Evolutionary conservation across 305 asterid genomes (phyloP), one percentile per base, ranked within the genome.

Genomic region (Fraxinus albicans): DNA sequence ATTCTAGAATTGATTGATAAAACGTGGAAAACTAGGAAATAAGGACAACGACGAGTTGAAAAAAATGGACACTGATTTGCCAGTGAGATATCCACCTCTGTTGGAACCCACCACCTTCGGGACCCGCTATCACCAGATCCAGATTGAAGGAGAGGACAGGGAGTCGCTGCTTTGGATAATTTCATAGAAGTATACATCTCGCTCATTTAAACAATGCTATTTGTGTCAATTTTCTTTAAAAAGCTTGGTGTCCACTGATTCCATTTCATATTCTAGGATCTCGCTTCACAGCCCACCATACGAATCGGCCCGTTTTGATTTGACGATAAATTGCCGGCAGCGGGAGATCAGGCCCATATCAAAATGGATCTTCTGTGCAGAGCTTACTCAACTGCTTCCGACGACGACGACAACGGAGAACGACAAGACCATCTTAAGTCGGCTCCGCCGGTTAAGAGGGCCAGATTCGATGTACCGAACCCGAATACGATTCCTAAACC

Each of bases 301-400:
- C 7, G 19, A 47, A 47, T 2, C 60, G 60, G 60, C 60, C 60
- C 60, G 21, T 47, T 47, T 47, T 47, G 19, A 47, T 47, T 47
- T 47, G 7, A 47, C 19, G 19, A 47, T 15, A 47, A 47, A 47
- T 47, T 0, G 21, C 19, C 0, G 60, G 19, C 21, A 47, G 19
- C 60, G 60, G 15, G 60, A 13, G 60, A 47, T 4, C 3, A 31
- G 76, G 76, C 74, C 76, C 81, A 29, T 8, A 7, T 77, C 21
- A 34, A 67, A 31, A 95, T 95, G 98, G 98, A 96, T 84, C 95
- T 93, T 78, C 92, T 96, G 73, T 83, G 88, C 85, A 84, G 87
- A 79, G 92, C 96, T 3, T 94, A 96, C 88, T 86, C 92, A 17
- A 50, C 92, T 44, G 83, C 91, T 76, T 89, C 94, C 34, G 92